Conservation (phyloP, 345 rosid genomes). For the Brassica carinata region DNA sequence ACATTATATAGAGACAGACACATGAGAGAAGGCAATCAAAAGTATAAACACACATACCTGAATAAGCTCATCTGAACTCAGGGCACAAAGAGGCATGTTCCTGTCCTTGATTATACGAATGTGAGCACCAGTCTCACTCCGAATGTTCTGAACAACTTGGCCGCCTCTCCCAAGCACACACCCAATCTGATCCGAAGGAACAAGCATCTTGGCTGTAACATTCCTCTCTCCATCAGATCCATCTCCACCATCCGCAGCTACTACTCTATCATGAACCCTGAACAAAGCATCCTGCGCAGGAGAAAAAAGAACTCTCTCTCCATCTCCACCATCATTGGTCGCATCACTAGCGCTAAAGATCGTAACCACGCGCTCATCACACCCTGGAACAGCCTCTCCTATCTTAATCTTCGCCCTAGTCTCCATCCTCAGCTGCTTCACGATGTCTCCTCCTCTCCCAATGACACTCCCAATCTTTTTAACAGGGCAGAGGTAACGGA, state of each 20-base stretch:
- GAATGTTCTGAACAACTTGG: conserved; percentile 81
- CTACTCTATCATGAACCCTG: conserved; percentile 79
- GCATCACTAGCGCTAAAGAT: conserved; percentile 84
- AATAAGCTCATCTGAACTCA: conserved; percentile 88
- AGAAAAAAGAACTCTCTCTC: conserved; percentile 57
- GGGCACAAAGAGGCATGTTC: conserved; percentile 83
- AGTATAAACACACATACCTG: conserved; percentile 54
- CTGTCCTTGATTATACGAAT: conserved; percentile 90
- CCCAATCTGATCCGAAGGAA: conserved; percentile 98
- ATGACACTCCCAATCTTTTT: conserved; percentile 94
- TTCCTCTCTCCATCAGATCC: conserved; percentile 59
- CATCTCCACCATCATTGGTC: conserved; percentile 69
- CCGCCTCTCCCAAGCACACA: conserved; percentile 97
- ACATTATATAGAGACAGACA: not conserved
- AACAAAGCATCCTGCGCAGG: conserved; percentile 97
- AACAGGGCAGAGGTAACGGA: conserved; percentile 77
- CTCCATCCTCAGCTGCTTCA: conserved; percentile 80
- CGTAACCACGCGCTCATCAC: conserved; percentile 92
- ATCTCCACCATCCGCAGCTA: conserved; percentile 72
- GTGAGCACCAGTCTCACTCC: conserved; percentile 87
- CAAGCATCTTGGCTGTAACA: conserved; percentile 79
- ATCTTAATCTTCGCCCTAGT: conserved; percentile 86
- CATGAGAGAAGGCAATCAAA: not conserved
- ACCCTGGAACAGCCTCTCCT: conserved; percentile 73
- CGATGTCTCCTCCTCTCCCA: conserved; percentile 94